Conservation (phyloP, 495 filamentous ascomycete genomes). For the Aeminium ludgeri region DNA sequence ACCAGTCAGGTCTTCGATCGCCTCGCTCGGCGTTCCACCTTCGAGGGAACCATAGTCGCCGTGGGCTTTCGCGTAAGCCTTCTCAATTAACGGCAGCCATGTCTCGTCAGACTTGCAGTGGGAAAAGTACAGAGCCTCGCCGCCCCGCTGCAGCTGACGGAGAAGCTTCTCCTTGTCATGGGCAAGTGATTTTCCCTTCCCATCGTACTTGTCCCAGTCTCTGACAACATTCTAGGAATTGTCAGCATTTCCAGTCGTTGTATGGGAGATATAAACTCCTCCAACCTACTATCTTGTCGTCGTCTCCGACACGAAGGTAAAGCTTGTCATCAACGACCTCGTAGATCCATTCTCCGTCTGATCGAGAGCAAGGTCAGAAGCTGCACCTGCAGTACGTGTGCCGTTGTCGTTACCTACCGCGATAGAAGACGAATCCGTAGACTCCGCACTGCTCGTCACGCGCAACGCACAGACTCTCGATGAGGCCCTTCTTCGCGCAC, state of each 20-base stretch:
- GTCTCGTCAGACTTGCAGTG: conserved; percentile 84
- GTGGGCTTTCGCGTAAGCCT: conserved; percentile 92
- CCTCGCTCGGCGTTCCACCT: conserved; percentile 70
- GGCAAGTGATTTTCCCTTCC: conserved; percentile 1
- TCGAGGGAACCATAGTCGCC: conserved; percentile 78
- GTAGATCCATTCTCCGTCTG: conserved; percentile 80
- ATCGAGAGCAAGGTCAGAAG: background rate
- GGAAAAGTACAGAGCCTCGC: conserved; percentile 67
- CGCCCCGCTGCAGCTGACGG: conserved; percentile 56
- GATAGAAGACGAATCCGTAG: conserved; percentile 87
- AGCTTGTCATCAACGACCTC: conserved; percentile 79
- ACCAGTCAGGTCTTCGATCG: conserved; percentile 82
- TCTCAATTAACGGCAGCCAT: conserved; percentile 86
- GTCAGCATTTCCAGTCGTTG: too few species aligned
- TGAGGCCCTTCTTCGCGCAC: conserved; percentile 60
- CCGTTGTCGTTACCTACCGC: conserved; percentile 19
- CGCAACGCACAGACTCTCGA: conserved; percentile 65
- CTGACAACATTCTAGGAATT: conserved; percentile 5
- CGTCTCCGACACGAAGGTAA: conserved; percentile 68
- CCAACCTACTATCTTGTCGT: conserved; percentile 58
- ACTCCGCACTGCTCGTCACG: conserved; percentile 67
- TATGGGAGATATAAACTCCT: too few species aligned
- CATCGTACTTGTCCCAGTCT: conserved; percentile 10
- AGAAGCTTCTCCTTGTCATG: conserved; percentile 60
- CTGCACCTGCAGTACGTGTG: too few species aligned